These are phyloP conservation scores for Elsinoe ampelina DNA, from an alignment of 2,329 filamentous ascomycete species.

Conservation along the genomic window DNA sequence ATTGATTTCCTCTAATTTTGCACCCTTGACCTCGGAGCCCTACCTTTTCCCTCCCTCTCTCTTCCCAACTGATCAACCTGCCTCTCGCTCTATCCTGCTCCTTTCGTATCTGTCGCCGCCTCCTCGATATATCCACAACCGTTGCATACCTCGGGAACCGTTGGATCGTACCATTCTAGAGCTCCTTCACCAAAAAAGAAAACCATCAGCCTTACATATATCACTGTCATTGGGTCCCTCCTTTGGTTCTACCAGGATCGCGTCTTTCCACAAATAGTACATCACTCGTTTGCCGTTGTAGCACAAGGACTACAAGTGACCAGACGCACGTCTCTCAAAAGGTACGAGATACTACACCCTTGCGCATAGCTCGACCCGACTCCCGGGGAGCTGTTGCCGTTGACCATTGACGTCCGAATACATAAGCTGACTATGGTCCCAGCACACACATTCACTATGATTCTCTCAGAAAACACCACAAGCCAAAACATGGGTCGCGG, in stretches of 20 bases:
- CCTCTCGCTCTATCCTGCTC: slow-evolving; percentile 4
- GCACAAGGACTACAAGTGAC: slow-evolving; percentile 1
- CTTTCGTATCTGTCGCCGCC: not conserved
- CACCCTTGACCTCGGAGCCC: slow-evolving; percentile 6
- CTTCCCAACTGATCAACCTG: not conserved
- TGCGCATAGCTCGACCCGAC: not conserved
- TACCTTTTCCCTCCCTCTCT: not conserved
- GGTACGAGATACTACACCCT: not conserved
- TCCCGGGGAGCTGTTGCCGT: not conserved
- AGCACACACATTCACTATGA: slow-evolving; percentile 5
- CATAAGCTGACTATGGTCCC: not conserved
- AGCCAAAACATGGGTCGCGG: slow-evolving; percentile 39
- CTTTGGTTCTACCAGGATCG: not conserved
- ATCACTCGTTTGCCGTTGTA: not conserved
- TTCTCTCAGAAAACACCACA: slow-evolving; percentile 6
- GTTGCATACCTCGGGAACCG: not conserved
- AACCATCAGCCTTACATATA: slow-evolving; percentile 11
- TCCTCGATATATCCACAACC: not conserved
- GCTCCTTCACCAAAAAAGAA: slow-evolving; percentile 7
- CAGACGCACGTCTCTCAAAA: slow-evolving; percentile 6
- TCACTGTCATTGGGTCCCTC: not conserved
- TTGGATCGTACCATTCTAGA: slow-evolving; percentile 4
- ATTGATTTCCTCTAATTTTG: slow-evolving; percentile 1
- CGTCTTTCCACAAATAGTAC: slow-evolving; percentile 6
- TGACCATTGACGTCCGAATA: not conserved